Percentiles rank a stretch among this genome's conserved stretches.
Conservation (phyloP, 2,329 filamentous ascomycete genomes). For the Spiromastix sp. region DNA sequence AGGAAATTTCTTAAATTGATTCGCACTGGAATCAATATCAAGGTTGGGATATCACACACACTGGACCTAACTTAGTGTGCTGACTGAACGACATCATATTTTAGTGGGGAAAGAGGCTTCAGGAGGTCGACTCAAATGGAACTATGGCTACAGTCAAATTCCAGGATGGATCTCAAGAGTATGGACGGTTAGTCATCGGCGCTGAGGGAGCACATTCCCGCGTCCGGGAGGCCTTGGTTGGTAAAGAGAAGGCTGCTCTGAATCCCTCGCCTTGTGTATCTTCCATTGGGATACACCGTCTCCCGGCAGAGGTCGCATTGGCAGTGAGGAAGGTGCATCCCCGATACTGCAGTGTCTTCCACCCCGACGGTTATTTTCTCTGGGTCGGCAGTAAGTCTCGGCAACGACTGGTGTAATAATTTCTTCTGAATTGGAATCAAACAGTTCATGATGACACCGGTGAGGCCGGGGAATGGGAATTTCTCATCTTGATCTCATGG, state of each 20-base stretch:
- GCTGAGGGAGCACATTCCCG: constrained; percentile 10
- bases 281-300: constrained; percentile 3
- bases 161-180: constrained; percentile 8
- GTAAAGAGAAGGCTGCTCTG: constrained; percentile 8
- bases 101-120: constrained; percentile 10
- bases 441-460: constrained; percentile 5
- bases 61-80: not conserved
- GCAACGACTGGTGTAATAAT: not conserved
- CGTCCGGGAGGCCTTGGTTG: constrained; percentile 8
- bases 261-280: constrained; percentile 5
- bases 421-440: not conserved
- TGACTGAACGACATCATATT: not conserved
- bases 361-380: constrained; percentile 7
- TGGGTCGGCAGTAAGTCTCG: constrained; percentile 9
- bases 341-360: constrained; percentile 5
- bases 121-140: constrained; percentile 3
- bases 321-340: constrained; percentile 5
- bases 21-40: constrained; percentile 18
- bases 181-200: constrained; percentile 8
- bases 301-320: constrained; percentile 4
- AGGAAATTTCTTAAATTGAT: constrained; percentile 20
- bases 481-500: constrained; percentile 9
- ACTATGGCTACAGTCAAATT: constrained; percentile 6
- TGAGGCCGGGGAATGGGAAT: constrained; percentile 7
- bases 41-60: constrained; percentile 12